These are phyloP conservation scores for Trypanosoma congolense DNA, from an alignment of 208 protist species.

Conservation along the genomic window DNA sequence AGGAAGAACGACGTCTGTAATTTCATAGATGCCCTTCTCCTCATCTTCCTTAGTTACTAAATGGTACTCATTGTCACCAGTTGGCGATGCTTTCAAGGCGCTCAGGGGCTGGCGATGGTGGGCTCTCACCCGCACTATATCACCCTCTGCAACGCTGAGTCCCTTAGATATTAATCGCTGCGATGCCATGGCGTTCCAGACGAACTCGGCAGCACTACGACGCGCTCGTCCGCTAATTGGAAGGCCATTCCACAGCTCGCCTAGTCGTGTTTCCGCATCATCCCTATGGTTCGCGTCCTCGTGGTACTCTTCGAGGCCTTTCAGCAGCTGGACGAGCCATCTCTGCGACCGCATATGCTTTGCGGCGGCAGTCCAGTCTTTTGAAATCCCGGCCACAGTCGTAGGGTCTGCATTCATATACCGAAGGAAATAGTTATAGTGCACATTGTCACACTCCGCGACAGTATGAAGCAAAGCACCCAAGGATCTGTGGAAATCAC, in stretches of 20 bases:
- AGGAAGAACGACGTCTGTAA: conserved; percentile 80
- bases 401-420: conserved; percentile 61
- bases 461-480: conserved; percentile 55
- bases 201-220: conserved; percentile 51
- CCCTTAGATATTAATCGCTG: conserved; percentile 53
- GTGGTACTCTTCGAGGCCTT: conserved; percentile 32
- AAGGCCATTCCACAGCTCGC: conserved; percentile 30
- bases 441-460: conserved; percentile 56
- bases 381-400: conserved; percentile 34
- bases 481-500: conserved; percentile 31
- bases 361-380: conserved; percentile 42
- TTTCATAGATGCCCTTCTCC: conserved; percentile 27
- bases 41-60: conserved; percentile 26
- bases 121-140: conserved; percentile 36
- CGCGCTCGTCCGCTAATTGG: conserved; percentile 16
- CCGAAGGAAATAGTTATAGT: conserved; percentile 47
- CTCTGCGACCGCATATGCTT: conserved; percentile 27
- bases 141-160: conserved; percentile 44
- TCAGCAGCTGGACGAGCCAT: conserved; percentile 23
- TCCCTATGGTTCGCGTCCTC: neutral
- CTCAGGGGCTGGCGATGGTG: neutral
- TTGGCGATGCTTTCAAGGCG: neutral
- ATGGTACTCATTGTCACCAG: conserved; percentile 1
- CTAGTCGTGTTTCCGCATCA: conserved; percentile 13
- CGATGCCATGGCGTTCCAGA: conserved; percentile 84